Evolutionary conservation across 2,329 filamentous ascomycete species (phyloP).

Genomic region (Fusarium devonianum): DNA sequence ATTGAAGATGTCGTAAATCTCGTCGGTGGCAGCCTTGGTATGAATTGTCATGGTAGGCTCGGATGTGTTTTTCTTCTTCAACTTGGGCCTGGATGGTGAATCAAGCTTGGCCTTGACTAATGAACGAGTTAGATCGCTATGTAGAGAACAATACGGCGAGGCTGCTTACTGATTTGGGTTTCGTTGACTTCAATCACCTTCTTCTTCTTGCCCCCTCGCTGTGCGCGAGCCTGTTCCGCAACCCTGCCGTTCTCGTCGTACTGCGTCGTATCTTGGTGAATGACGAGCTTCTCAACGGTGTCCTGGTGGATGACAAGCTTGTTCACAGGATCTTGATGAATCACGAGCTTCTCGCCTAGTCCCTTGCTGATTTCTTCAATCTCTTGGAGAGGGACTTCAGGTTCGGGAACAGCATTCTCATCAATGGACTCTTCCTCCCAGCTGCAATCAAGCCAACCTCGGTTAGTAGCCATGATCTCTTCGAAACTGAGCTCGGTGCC

Average conservation of each 20-base stretch:
- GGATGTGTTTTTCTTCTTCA: slow-evolving; percentile 74
- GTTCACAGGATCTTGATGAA: slow-evolving; percentile 9
- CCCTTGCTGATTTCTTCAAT: slow-evolving; percentile 44
- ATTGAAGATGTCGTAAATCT: slow-evolving; percentile 97
- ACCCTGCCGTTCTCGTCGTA: slow-evolving; percentile 68
- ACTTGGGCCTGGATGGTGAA: slow-evolving; percentile 84
- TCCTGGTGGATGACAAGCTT: slow-evolving; percentile 21
- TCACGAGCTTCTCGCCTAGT: slow-evolving; percentile 20
- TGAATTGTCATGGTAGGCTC: slow-evolving; percentile 99
- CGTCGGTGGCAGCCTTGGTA: slow-evolving; percentile 92
- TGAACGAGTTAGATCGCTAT: slow-evolving; percentile 40
- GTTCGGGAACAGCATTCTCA: slow-evolving; percentile 45
- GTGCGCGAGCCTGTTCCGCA: slow-evolving; percentile 53
- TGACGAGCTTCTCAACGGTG: slow-evolving; percentile 10
- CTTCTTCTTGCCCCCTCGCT: slow-evolving; percentile 68
- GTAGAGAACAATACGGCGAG: neutral
- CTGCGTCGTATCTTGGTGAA: slow-evolving; percentile 43
- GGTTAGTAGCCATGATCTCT: slow-evolving; percentile 80
- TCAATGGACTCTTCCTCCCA: slow-evolving; percentile 59
- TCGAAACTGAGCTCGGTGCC: slow-evolving; percentile 87
- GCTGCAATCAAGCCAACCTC: slow-evolving; percentile 70
- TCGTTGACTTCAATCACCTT: slow-evolving; percentile 88
- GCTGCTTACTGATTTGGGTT: slow-evolving; percentile 83
- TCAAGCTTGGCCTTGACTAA: slow-evolving; percentile 91
- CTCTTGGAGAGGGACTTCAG: slow-evolving; percentile 40